A percentile compares a stretch with the other conserved stretches of the same genome.
Conservation (phyloP, 164 flowering plant species). For the Houttuynia cordata region DNA sequence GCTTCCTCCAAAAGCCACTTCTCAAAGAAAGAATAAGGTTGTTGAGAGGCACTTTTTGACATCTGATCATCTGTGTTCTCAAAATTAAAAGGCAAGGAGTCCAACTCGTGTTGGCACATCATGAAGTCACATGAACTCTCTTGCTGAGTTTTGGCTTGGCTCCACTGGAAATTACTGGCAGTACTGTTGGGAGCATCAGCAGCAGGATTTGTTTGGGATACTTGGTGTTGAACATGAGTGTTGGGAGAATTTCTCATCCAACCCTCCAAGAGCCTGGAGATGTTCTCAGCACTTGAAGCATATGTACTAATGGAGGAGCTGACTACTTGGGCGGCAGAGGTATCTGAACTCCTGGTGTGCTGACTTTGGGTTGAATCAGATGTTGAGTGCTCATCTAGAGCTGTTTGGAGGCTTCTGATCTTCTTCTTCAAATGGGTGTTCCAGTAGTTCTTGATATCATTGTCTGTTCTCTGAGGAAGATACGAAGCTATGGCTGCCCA, state of each 20-base stretch:
- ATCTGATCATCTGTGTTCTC: conserved; percentile 22
- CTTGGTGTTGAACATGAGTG: conserved; percentile 3
- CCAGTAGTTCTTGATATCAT: conserved; percentile 93
- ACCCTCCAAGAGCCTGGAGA: conserved; percentile 72
- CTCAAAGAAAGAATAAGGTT: conserved; percentile 12
- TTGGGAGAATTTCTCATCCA: conserved; percentile 77
- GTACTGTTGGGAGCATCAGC: neutral
- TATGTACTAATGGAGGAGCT: conserved; percentile 30
- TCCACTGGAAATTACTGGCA: conserved; percentile 4
- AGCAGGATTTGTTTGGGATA: neutral
- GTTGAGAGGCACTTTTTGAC: conserved; percentile 5
- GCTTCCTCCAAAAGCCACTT: conserved; percentile 27
- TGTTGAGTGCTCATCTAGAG: conserved; percentile 11
- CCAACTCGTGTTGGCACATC: conserved; percentile 39
- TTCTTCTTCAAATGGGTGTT: conserved; percentile 91
- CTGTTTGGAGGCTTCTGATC: conserved; percentile 51
- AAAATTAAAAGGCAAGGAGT: conserved; percentile 37
- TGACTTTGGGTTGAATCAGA: conserved; percentile 12
- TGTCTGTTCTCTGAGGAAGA: conserved; percentile 88
- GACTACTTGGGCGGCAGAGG: conserved; percentile 1
- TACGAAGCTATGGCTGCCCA: conserved; percentile 98
- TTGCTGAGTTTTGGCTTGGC: conserved; percentile 9
- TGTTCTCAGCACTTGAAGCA: conserved; percentile 84
- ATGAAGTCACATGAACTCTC: conserved; percentile 15
- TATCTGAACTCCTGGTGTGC: conserved; percentile 7